Percentiles rank a stretch among this genome's conserved stretches.
phyloP scores from a whole-genome alignment of 2,329 filamentous ascomycete species.

The Polytolypa hystricis region DNA sequence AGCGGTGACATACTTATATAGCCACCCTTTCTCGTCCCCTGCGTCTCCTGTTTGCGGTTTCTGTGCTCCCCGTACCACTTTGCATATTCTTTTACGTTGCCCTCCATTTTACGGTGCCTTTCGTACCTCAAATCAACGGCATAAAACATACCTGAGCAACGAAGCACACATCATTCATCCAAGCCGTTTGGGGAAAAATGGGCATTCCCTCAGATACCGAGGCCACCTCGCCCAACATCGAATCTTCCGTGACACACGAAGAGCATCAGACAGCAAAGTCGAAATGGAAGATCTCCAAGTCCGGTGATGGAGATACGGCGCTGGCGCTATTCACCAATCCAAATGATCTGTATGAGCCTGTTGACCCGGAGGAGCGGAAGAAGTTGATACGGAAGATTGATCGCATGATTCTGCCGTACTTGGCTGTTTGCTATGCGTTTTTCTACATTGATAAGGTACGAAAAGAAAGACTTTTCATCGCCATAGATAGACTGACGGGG shows the following conservation, averaged over 20 bases:
- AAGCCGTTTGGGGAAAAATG: neutral
- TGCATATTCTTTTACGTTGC: no score
- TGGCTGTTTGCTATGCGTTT: constrained; percentile 45
- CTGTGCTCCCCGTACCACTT: no score
- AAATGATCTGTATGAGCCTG: constrained; percentile 36
- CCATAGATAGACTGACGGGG: neutral
- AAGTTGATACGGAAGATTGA: constrained; percentile 46
- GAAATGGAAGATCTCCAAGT: constrained; percentile 21
- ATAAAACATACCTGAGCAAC: no score
- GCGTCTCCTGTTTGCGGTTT: no score
- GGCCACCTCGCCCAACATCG: constrained; percentile 9
- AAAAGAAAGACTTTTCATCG: neutral
- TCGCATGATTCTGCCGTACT: constrained; percentile 47
- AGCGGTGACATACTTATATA: no score
- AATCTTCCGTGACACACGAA: constrained; percentile 18
- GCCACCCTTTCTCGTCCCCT: no score
- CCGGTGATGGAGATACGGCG: constrained; percentile 38
- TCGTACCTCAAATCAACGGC: no score
- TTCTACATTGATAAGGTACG: constrained; percentile 38
- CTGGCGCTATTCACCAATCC: constrained; percentile 40
- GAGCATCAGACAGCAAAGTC: constrained; percentile 17
- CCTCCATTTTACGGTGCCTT: no score
- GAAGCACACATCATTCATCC: no score
- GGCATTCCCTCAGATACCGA: neutral
- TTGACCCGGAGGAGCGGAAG: constrained; percentile 38